Evolutionary conservation across 345 rosid species (phyloP), one percentile per base, ranked within the genome.

Genomic region (Aquilaria malaccensis): DNA sequence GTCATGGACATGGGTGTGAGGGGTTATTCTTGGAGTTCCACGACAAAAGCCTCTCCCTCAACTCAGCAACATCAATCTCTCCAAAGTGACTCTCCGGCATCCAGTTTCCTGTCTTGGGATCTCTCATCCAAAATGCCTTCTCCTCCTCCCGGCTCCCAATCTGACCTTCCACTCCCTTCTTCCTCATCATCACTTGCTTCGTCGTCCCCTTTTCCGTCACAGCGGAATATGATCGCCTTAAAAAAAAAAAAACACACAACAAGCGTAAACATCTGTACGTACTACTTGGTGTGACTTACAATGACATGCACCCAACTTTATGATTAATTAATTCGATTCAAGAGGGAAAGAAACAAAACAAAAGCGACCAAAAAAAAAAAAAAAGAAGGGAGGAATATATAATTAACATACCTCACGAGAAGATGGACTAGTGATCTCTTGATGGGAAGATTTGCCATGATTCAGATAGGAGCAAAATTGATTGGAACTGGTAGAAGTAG

Each of bases 41-140:
- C 3, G 74, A 7, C 12, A 77, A 74, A 6, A 75, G 5, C 43
- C 68, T 70, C 14, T 68, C 68, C 63, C 82, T 73, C 9, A 70
- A 57, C 6, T 77, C 80, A n/a, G 74, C 82, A 47, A 15, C 73
- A 68, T 77, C 80, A 66, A 47, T 50, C 41, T 76, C 69, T 52
- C 55, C 65, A 47, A 76, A 79, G 14, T 76, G 83, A 51, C n/a
- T 65, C 69, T 76, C 83, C 0, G 83, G 86, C 46, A 76, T 70
- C 83, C 86, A 79, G 61, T 81, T 76, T 3, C 83, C 83, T 0
- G 74, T 78, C 69, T 72, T 76, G 2, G 83, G 86, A 67, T 79
- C 81, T 62, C 68, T 76, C 86, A 81, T 81, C 83, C 83, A 74
- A n/a, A 74, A 77, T 31, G 59, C 43, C 1, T 72, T 64, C 57